Evolutionary conservation across 805 yeast species (phyloP), one percentile per base, ranked within the genome.

Genomic region (Yarrowia sp.): DNA sequence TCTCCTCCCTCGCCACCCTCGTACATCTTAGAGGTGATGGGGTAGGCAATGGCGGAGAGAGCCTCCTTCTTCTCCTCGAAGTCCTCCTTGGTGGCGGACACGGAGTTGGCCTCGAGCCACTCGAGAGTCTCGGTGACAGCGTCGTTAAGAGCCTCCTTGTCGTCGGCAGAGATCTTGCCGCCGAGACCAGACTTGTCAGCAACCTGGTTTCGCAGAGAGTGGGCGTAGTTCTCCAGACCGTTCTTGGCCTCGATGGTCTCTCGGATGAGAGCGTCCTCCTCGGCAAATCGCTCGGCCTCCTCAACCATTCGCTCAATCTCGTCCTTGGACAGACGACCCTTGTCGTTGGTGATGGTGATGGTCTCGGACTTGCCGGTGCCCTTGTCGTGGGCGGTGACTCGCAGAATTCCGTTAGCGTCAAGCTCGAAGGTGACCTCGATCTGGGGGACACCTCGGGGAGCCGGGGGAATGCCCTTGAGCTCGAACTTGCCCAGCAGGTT

Each of bases 301-400:
- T 85, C 94, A 66, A 93, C 97, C 97, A 93, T 93, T 79, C 93
- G 90, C 71, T 93, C 97, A 71, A 93, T 92, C 66, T 91, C 97
- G 66, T 92, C 97, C 80, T 90, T 87, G 24, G 93, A 82, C 72
- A 91, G 83, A 81, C 97, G 88, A 71, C 97, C 96, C 81, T 90
- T 90, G 77, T 91, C 97, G 72, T 91, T 91, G 70, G 90, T 88
- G 74, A 91, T 91, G 62, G 96, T 90, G 73, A 91, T 88, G 70
- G 93, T 86, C 77, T 92, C 90, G 63, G 88, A 81, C 77, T 89
- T 88, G 76, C 97, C 97, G 63, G 97, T 90, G 72, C 94, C 97
- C 81, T 91, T 91, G 74, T 91, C 97, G 67, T 88, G 80, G 63
- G 97, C 97, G 55, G 85, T 79, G 63, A 88, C 96, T 74, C 88